Evolutionary conservation across 2,329 filamentous ascomycete genomes (phyloP).

Genomic region (Aspergillus pseudotamarii): DNA sequence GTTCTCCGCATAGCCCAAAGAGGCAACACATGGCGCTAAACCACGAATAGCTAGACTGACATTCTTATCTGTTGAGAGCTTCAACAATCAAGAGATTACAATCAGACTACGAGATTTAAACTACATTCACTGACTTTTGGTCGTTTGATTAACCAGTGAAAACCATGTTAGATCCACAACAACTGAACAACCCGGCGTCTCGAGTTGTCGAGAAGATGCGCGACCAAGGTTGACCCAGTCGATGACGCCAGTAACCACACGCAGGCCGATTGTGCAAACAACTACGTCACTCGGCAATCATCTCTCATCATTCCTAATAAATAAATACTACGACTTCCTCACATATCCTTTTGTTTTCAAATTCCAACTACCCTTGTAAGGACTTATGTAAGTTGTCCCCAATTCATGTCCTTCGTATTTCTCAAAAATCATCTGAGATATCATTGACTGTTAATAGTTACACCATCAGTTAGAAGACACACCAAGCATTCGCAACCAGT

Average conservation of each 20-base stretch:
- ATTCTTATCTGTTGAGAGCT: slow-evolving; percentile 1
- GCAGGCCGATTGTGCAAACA: not conserved
- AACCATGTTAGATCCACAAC: not conserved
- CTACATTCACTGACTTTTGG: not conserved
- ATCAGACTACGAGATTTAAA: not conserved
- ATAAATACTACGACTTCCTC: not conserved
- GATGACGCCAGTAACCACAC: slow-evolving; percentile 23
- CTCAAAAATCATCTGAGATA: not conserved
- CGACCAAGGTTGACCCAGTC: slow-evolving; percentile 15
- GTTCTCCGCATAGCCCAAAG: slow-evolving; percentile 18
- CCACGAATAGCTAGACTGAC: slow-evolving; percentile 2
- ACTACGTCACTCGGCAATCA: slow-evolving; percentile 40
- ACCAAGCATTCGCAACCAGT: not conserved
- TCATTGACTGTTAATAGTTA: not conserved
- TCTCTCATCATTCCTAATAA: slow-evolving; percentile 17
- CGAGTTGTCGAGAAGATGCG: not conserved
- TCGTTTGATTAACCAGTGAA: not conserved
- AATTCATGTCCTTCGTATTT: not conserved
- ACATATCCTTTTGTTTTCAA: not conserved
- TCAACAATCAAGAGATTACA: not conserved
- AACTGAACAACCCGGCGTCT: not conserved
- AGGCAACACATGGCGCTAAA: slow-evolving; percentile 5
- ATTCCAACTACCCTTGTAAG: not conserved
- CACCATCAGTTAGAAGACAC: not conserved
- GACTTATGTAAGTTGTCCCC: not conserved